A percentile compares a stretch with the other conserved stretches of the same genome.
Evolutionary conservation across 2,329 filamentous ascomycete genomes (phyloP).

Genomic region (Diplodia corticola): DNA sequence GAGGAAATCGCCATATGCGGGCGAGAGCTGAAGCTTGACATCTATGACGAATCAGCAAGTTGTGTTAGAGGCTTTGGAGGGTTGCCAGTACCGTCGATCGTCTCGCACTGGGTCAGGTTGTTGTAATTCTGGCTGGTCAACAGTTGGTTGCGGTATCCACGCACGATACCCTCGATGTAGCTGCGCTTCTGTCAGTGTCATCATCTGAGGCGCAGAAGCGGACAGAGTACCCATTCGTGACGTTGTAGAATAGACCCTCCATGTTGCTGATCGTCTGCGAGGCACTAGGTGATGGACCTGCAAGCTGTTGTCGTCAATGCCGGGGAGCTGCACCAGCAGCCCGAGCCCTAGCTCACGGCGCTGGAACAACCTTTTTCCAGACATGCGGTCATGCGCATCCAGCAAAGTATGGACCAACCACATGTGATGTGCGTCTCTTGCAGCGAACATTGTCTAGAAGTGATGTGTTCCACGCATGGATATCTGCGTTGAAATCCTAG

Average conservation of each 20-base stretch:
- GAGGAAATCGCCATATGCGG: constrained; percentile 96
- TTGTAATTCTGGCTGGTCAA: constrained; percentile 87
- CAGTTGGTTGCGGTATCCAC: constrained; percentile 92
- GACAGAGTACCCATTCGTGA: constrained; percentile 75
- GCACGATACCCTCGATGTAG: constrained; percentile 96
- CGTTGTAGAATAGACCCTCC: constrained; percentile 94
- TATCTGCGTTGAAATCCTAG: background rate
- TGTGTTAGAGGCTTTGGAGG: background rate
- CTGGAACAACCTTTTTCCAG: background rate
- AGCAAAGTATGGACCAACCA: background rate
- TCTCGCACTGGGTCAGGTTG: constrained; percentile 97
- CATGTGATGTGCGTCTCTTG: background rate
- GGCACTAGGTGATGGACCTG: constrained; percentile 15
- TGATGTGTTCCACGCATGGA: background rate
- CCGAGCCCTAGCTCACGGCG: constrained; percentile 2
- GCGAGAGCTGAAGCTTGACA: constrained; percentile 94
- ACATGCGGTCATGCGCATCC: background rate
- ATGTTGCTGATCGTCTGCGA: constrained; percentile 50
- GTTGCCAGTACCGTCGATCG: constrained; percentile 74
- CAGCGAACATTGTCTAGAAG: background rate
- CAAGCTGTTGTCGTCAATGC: constrained; percentile 22
- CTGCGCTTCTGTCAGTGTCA: constrained; percentile 49
- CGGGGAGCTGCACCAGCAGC: constrained; percentile 12
- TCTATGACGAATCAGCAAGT: constrained; percentile 56
- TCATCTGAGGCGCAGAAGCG: background rate